Percentiles rank a stretch among this genome's conserved stretches.
These are phyloP conservation scores for Quercus engelmannii DNA, from an alignment of 306 rosid genomes.

Conservation along the genomic window DNA sequence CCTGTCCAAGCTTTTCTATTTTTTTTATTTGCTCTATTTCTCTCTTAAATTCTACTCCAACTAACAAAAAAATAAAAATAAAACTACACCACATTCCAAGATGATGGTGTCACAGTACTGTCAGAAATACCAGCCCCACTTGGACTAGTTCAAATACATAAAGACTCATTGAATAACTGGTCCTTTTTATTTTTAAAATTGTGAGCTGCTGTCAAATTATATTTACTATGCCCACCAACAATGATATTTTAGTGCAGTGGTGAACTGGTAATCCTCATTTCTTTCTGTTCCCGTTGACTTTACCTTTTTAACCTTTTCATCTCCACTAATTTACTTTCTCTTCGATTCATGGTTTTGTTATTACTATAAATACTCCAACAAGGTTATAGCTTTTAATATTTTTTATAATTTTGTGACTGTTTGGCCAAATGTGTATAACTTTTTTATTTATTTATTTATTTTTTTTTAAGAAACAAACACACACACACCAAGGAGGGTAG, in stretches of 20 bases:
- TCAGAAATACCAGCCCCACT: conserved; percentile 29
- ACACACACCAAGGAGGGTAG: no score
- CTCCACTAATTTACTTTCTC: conserved; percentile 1
- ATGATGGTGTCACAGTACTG: conserved; percentile 27
- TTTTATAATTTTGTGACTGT: no score
- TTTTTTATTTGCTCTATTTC: neutral
- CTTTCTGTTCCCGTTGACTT: conserved; percentile 53
- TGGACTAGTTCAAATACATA: conserved; percentile 8
- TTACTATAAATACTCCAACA: no score
- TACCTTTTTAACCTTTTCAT: conserved; percentile 23
- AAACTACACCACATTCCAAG: conserved; percentile 32
- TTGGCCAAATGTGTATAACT: no score
- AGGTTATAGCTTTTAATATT: no score
- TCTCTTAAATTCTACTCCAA: neutral
- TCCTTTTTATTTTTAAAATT: neutral
- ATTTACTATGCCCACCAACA: conserved; percentile 32
- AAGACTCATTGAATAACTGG: conserved; percentile 14
- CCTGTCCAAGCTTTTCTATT: neutral
- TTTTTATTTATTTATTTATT: no score
- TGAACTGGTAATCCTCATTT: conserved; percentile 38
- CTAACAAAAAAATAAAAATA: conserved; percentile 17
- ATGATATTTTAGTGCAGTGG: conserved; percentile 30
- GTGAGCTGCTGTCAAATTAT: conserved; percentile 19
- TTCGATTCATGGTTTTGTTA: neutral
- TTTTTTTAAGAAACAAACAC: no score